phyloP scores from a whole-genome alignment of 2,329 filamentous ascomycete species.

The Sphaerulina vaccinii region DNA sequence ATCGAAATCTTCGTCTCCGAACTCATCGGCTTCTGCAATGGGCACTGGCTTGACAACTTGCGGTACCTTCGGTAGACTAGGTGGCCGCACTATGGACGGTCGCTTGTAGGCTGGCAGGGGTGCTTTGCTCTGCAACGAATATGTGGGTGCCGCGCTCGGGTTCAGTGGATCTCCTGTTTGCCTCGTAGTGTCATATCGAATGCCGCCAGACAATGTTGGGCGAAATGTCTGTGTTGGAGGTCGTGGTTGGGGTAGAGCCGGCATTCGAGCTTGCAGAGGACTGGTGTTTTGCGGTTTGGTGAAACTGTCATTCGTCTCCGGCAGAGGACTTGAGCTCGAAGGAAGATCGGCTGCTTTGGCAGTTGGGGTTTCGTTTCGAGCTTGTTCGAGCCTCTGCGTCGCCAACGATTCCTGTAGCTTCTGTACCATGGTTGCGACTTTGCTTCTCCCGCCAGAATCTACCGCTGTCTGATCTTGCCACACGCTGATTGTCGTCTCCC shows the following conservation, averaged over 20 bases:
- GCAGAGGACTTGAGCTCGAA: slow-evolving; percentile 50
- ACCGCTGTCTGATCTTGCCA: slow-evolving; percentile 39
- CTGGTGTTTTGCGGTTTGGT: slow-evolving; percentile 16
- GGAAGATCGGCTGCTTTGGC: slow-evolving; percentile 34
- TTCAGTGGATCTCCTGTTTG: slow-evolving; percentile 24
- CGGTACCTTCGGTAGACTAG: slow-evolving; percentile 23
- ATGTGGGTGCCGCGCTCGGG: slow-evolving; percentile 24
- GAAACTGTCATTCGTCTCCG: slow-evolving; percentile 34
- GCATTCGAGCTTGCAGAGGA: slow-evolving; percentile 24
- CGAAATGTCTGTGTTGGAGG: slow-evolving; percentile 15
- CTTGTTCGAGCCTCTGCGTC: slow-evolving; percentile 33
- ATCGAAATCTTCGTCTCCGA: slow-evolving; percentile 47
- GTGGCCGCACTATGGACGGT: slow-evolving; percentile 30
- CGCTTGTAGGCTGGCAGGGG: slow-evolving; percentile 36
- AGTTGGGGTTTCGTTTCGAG: slow-evolving; percentile 12
- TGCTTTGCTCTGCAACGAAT: slow-evolving; percentile 36
- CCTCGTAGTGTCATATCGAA: slow-evolving; percentile 15
- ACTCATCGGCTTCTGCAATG: slow-evolving; percentile 41
- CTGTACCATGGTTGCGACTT: slow-evolving; percentile 42
- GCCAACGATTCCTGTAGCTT: slow-evolving; percentile 47
- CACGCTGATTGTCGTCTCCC: slow-evolving; percentile 34
- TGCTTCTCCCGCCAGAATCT: slow-evolving; percentile 32
- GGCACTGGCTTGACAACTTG: slow-evolving; percentile 11
- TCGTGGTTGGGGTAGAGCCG: slow-evolving; percentile 15
- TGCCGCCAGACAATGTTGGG: slow-evolving; percentile 21